Conservation (phyloP, 176 grass and related monocot species). For the Pontederia crassipes region DNA sequence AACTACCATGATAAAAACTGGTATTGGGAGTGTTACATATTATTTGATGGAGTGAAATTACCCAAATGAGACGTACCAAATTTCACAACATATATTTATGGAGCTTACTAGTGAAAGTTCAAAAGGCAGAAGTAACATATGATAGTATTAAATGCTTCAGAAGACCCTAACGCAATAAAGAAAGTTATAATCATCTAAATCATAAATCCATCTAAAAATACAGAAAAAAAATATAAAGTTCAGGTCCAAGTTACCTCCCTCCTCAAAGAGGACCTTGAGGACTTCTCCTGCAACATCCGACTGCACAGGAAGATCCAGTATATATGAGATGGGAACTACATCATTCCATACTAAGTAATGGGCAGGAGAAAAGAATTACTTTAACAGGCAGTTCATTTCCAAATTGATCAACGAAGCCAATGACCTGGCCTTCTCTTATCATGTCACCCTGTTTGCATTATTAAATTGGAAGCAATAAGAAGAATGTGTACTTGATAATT, state of each 20-base stretch:
- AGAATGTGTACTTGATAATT: neutral
- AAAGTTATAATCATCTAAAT: neutral
- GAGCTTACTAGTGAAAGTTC: too few relatives aligned
- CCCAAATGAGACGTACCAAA: too few relatives aligned
- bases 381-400: conserved; percentile 12
- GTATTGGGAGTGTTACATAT: too few relatives aligned
- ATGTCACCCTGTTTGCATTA: conserved; percentile 1
- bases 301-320: neutral
- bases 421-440: conserved; percentile 16
- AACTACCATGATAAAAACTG: too few relatives aligned
- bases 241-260: conserved; percentile 1
- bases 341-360: neutral
- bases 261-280: conserved; percentile 1
- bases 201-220: neutral
- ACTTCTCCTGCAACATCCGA: conserved; percentile 16
- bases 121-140: too few relatives aligned
- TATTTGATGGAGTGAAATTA: too few relatives aligned
- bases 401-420: conserved; percentile 16
- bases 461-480: neutral
- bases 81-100: too few relatives aligned
- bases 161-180: neutral
- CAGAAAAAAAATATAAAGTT: neutral
- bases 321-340: neutral
- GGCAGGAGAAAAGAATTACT: neutral
- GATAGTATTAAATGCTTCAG: neutral